phyloP scores from a whole-genome alignment of 495 filamentous ascomycete genomes.

The Chaetomidium leptoderma region DNA sequence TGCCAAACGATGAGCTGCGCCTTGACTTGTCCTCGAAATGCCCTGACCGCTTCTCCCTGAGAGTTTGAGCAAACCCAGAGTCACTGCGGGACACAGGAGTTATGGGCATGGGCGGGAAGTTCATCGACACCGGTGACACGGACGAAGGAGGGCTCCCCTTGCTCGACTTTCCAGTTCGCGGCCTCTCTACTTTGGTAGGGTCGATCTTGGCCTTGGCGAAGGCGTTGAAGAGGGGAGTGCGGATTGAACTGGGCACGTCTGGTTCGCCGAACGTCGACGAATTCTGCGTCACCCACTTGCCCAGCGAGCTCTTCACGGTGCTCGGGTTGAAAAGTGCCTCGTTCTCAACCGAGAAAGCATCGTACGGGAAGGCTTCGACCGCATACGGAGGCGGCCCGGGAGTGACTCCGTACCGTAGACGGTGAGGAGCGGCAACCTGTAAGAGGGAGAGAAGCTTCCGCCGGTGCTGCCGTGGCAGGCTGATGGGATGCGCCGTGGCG shows the following conservation, averaged over 20 bases:
- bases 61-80: constrained; percentile 78
- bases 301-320: constrained; percentile 64
- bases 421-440: constrained; percentile 86
- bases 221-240: constrained; percentile 72
- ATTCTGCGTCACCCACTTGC: constrained; percentile 81
- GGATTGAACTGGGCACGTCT: constrained; percentile 47
- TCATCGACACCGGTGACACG: constrained; percentile 73
- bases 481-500: constrained; percentile 64
- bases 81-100: constrained; percentile 82
- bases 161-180: constrained; percentile 72
- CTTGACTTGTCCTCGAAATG: constrained; percentile 83
- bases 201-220: constrained; percentile 75
- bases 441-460: constrained; percentile 84
- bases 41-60: constrained; percentile 90
- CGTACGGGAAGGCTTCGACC: constrained; percentile 83
- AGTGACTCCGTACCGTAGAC: constrained; percentile 78
- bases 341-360: constrained; percentile 84
- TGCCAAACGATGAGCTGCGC: constrained; percentile 85
- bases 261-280: constrained; percentile 78
- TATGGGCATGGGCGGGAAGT: constrained; percentile 69
- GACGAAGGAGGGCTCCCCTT: constrained; percentile 81
- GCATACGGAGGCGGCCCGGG: constrained; percentile 90
- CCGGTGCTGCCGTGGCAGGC: constrained; percentile 82
- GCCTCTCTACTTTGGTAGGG: constrained; percentile 62
- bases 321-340: constrained; percentile 68